Conservation (phyloP, 176 grass and related monocot species). For the Tillandsia fasciculata region DNA sequence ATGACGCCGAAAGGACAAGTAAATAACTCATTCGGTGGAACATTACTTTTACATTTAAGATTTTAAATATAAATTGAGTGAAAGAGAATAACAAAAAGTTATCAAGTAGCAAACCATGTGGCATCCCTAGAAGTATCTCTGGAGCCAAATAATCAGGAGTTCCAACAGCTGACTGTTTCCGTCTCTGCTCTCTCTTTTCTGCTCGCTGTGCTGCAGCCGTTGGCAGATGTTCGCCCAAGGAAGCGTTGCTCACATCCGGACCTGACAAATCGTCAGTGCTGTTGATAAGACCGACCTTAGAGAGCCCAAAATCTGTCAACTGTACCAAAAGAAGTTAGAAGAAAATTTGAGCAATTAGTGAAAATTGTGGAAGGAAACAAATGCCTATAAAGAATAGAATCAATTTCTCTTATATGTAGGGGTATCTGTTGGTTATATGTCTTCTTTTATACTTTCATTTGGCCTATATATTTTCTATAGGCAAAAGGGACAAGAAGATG, state of each 20-base stretch:
- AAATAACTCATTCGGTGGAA: no score
- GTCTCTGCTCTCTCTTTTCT: slow-evolving; percentile 62
- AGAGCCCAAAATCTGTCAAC: slow-evolving; percentile 96
- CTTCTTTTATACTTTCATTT: no score
- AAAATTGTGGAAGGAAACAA: background rate
- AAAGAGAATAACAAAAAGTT: slow-evolving; percentile 1
- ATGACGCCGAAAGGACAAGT: background rate
- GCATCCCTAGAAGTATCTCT: slow-evolving; percentile 88
- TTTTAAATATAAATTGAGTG: no score
- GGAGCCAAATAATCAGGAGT: slow-evolving; percentile 97
- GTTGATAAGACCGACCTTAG: slow-evolving; percentile 96
- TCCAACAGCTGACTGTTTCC: slow-evolving; percentile 80
- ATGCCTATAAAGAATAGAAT: background rate
- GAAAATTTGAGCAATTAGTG: background rate
- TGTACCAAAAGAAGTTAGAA: slow-evolving; percentile 15
- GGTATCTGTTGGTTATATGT: no score
- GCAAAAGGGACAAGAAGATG: no score
- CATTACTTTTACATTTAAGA: no score
- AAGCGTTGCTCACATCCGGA: slow-evolving; percentile 65
- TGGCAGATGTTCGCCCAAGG: slow-evolving; percentile 51
- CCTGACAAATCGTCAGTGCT: slow-evolving; percentile 98
- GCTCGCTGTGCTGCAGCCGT: slow-evolving; percentile 45
- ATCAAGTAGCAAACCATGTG: slow-evolving; percentile 45
- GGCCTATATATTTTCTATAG: no score
- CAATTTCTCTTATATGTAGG: background rate